Evolutionary conservation across 768 basidiomycete species (phyloP).

Genomic region (Macrolepiota fuliginosa): DNA sequence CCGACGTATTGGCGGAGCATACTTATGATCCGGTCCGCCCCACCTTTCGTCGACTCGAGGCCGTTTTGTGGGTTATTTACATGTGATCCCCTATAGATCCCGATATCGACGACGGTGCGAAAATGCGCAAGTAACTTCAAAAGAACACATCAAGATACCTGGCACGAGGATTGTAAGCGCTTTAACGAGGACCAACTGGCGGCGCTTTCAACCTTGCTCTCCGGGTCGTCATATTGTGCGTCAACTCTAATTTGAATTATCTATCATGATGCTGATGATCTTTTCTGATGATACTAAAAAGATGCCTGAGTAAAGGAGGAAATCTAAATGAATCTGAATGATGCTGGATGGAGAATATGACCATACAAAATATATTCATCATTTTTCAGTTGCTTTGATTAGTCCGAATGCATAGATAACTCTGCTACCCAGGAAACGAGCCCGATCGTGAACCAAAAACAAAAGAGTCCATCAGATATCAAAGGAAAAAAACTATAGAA

Average conservation of each 20-base stretch:
- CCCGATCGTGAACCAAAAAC: not conserved
- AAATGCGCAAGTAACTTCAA: constrained; percentile 80
- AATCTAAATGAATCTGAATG: not conserved
- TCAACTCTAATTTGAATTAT: constrained; percentile 3
- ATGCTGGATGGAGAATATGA: not conserved
- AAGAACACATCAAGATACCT: constrained; percentile 83
- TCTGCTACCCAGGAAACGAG: not conserved
- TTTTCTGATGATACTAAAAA: not conserved
- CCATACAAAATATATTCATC: not conserved
- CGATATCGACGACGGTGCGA: constrained; percentile 81
- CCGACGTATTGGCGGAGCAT: constrained; percentile 75
- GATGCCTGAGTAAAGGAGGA: not conserved
- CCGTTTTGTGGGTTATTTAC: constrained; percentile 14
- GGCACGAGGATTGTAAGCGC: constrained; percentile 84
- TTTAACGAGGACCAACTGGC: constrained; percentile 85
- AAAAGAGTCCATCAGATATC: not conserved
- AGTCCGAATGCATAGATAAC: not conserved
- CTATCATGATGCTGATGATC: not conserved
- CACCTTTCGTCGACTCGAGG: not conserved
- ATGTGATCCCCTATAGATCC: constrained; percentile 44
- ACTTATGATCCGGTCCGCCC: constrained; percentile 75
- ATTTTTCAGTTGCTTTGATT: not conserved
- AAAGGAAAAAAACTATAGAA: constrained; percentile 3
- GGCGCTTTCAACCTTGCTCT: constrained; percentile 78
- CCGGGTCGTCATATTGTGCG: constrained; percentile 83